Evolutionary conservation across 768 basidiomycete genomes (phyloP).

Genomic region (Nevesoporus exiguus): DNA sequence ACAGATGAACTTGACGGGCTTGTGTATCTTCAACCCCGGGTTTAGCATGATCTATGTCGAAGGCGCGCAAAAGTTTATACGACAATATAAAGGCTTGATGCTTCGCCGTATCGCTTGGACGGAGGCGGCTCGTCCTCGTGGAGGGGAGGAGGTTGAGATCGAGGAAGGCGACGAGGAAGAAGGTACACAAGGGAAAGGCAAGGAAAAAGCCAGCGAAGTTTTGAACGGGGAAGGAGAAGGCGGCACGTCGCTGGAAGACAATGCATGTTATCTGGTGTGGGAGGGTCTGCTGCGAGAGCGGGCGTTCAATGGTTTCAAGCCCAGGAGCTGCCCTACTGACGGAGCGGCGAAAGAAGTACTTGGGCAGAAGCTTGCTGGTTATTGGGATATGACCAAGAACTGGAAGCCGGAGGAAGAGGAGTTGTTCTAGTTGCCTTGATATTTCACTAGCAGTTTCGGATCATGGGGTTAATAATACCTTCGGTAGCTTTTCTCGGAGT

Average conservation of each 20-base stretch:
- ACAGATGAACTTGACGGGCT: conserved; percentile 80
- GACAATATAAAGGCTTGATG: conserved; percentile 86
- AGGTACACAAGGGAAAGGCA: conserved; percentile 27
- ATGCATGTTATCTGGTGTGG: conserved; percentile 90
- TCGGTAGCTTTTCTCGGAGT: conserved; percentile 1
- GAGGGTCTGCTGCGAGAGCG: conserved; percentile 85
- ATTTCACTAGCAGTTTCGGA: background rate
- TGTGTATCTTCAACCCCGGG: conserved; percentile 85
- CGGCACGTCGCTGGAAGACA: conserved; percentile 65
- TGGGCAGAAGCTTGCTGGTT: conserved; percentile 79
- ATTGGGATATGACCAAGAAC: conserved; percentile 95
- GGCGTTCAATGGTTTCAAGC: conserved; percentile 75
- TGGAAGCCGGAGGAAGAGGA: conserved; percentile 84
- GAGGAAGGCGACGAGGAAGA: conserved; percentile 48
- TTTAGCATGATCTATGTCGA: conserved; percentile 95
- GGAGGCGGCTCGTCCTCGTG: conserved; percentile 78
- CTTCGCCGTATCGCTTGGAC: conserved; percentile 90
- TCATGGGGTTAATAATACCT: background rate
- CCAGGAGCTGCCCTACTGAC: conserved; percentile 82
- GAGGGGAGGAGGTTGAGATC: conserved; percentile 66
- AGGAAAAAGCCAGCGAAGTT: conserved; percentile 35
- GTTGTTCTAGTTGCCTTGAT: conserved; percentile 41
- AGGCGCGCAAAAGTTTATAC: conserved; percentile 81
- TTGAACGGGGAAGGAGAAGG: conserved; percentile 13
- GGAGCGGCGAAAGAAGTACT: conserved; percentile 80